phyloP scores from a whole-genome alignment of 176 grass and related monocot genomes.

The Cocos nucifera region DNA sequence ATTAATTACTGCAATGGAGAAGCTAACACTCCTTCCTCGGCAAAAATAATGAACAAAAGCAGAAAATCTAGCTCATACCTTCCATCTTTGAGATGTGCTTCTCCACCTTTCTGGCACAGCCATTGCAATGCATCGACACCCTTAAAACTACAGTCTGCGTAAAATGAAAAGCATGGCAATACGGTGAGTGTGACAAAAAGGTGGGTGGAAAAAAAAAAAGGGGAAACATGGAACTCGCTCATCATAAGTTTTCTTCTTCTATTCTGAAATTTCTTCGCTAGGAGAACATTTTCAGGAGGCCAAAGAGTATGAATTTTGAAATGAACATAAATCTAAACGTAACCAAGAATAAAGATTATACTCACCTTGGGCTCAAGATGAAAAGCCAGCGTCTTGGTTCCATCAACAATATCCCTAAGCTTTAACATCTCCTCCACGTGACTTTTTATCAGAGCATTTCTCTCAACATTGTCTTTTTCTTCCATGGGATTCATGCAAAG shows the following conservation, averaged over 20 bases:
- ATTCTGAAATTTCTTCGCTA: too few relatives aligned
- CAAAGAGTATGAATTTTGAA: too few relatives aligned
- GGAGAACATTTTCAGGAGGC: too few relatives aligned
- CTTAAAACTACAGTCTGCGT: slow-evolving; percentile 82
- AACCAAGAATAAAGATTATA: neutral
- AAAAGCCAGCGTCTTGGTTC: slow-evolving; percentile 74
- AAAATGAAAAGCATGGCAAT: too few relatives aligned
- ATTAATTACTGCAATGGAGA: too few relatives aligned
- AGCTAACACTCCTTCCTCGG: too few relatives aligned
- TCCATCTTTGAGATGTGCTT: slow-evolving; percentile 99
- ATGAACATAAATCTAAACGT: too few relatives aligned
- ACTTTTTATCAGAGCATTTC: slow-evolving; percentile 46
- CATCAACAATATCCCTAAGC: slow-evolving; percentile 49
- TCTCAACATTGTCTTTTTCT: slow-evolving; percentile 37
- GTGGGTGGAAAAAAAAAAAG: neutral
- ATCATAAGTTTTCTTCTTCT: too few relatives aligned
- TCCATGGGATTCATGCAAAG: slow-evolving; percentile 47
- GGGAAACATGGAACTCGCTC: too few relatives aligned
- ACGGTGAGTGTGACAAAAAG: too few relatives aligned
- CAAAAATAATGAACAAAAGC: neutral
- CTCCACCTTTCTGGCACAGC: slow-evolving; percentile 84
- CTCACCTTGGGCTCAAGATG: slow-evolving; percentile 92
- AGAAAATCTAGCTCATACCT: slow-evolving; percentile 31
- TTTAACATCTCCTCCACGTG: slow-evolving; percentile 80
- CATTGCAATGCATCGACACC: slow-evolving; percentile 97